A percentile compares a stretch with the other conserved stretches of the same genome.
Evolutionary conservation across 2,329 filamentous ascomycete species (phyloP).

Genomic region (Curvularia hawaiiensis): DNA sequence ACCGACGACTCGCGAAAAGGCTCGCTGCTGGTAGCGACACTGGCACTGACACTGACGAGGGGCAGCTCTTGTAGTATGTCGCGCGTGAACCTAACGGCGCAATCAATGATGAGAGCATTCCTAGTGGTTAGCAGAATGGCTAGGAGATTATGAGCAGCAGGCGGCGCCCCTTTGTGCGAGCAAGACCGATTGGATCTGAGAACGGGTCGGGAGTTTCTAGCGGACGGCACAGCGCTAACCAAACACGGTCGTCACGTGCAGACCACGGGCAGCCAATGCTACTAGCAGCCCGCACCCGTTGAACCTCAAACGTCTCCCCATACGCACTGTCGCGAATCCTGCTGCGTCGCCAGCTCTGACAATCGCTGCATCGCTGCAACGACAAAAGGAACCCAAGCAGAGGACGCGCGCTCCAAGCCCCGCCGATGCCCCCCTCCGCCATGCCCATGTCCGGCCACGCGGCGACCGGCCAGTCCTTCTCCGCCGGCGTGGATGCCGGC

Average conservation of each 20-base stretch:
- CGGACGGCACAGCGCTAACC: constrained; percentile 5
- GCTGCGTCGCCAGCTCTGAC: constrained; percentile 17
- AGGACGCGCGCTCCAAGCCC: constrained; percentile 5
- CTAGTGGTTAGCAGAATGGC: not conserved
- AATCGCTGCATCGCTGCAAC: constrained; percentile 8
- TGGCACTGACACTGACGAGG: not conserved
- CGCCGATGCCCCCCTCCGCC: constrained; percentile 24
- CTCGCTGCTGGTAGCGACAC: not conserved
- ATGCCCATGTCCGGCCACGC: constrained; percentile 38
- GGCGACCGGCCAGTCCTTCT: constrained; percentile 30
- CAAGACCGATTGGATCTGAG: constrained; percentile 11
- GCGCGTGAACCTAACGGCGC: constrained; percentile 1
- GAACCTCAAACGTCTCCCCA: constrained; percentile 30
- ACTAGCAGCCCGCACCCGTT: constrained; percentile 24
- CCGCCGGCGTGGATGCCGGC: constrained; percentile 41
- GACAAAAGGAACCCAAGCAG: not conserved
- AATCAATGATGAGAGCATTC: not conserved
- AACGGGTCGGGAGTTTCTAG: constrained; percentile 8
- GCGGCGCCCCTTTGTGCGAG: not conserved
- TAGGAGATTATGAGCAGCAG: constrained; percentile 2
- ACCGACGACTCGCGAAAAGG: constrained; percentile 3
- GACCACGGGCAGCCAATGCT: not conserved
- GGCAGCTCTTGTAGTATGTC: not conserved
- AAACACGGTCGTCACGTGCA: constrained; percentile 9
- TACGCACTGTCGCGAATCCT: constrained; percentile 27